These are phyloP conservation scores for Colletotrichum plurivorum DNA, from an alignment of 2,329 filamentous ascomycete genomes.

Conservation along the genomic window DNA sequence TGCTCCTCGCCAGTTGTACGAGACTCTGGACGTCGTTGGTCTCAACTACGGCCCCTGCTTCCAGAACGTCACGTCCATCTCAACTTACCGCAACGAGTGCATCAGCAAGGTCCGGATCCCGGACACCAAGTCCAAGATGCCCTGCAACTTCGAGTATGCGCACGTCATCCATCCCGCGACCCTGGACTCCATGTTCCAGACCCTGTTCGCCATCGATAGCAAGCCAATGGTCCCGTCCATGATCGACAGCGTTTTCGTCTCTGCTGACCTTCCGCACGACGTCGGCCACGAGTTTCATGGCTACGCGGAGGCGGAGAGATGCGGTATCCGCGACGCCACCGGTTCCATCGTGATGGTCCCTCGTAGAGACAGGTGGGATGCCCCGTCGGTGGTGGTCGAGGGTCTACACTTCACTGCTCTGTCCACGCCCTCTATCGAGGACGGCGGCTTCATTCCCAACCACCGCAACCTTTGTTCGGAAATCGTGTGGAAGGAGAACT, in stretches of 20 bases:
- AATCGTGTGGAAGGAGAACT: conserved; percentile 62
- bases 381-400: conserved; percentile 58
- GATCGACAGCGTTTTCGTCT: conserved; percentile 62
- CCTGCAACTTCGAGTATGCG: conserved; percentile 65
- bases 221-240: conserved; percentile 65
- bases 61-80: conserved; percentile 58
- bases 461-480: conserved; percentile 64
- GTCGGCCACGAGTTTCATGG: conserved; percentile 56
- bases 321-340: conserved; percentile 54
- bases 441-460: conserved; percentile 60
- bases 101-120: conserved; percentile 59
- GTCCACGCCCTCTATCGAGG: conserved; percentile 43
- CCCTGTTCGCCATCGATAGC: conserved; percentile 60
- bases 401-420: conserved; percentile 61
- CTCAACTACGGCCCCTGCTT: conserved; percentile 67
- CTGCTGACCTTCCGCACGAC: conserved; percentile 52
- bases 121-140: conserved; percentile 67
- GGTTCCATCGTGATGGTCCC: conserved; percentile 59
- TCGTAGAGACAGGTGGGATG: conserved; percentile 48
- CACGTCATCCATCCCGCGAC: conserved; percentile 72
- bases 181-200: conserved; percentile 70
- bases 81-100: conserved; percentile 52
- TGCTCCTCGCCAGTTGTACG: conserved; percentile 63
- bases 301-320: conserved; percentile 54
- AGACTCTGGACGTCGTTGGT: conserved; percentile 63